Percentiles rank a stretch among this genome's conserved stretches.
Evolutionary conservation across 148 eudicot species (phyloP).

Genomic region (Persicaria maculosa): DNA sequence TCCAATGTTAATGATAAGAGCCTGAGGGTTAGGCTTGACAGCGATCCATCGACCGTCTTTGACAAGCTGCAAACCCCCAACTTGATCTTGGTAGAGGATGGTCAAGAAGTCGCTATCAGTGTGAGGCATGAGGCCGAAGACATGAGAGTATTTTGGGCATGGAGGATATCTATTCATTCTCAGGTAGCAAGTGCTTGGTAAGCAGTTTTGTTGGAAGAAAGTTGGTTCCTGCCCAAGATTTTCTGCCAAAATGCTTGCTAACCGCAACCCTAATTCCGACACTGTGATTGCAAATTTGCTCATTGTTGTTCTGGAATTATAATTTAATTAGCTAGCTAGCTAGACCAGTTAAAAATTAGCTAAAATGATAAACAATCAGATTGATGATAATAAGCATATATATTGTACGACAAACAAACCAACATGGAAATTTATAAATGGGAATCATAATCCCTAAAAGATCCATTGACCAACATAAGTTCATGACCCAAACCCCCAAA

Average conservation of each 20-base stretch:
- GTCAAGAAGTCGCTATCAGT: constrained; percentile 90
- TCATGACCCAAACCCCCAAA: too few relatives aligned
- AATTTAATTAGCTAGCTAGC: too few relatives aligned
- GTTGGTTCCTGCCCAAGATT: constrained; percentile 25
- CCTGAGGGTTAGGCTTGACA: constrained; percentile 67
- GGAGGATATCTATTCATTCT: constrained; percentile 82
- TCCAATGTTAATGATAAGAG: constrained; percentile 78
- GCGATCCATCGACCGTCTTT: constrained; percentile 72
- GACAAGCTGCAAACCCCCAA: constrained; percentile 79
- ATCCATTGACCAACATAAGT: too few relatives aligned
- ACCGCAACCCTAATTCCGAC: constrained; percentile 46
- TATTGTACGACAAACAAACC: too few relatives aligned
- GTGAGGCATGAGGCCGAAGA: constrained; percentile 74
- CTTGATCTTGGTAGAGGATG: constrained; percentile 66
- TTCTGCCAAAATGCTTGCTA: constrained; percentile 62
- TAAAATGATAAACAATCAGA: too few relatives aligned
- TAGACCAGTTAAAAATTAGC: background rate
- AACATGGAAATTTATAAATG: too few relatives aligned
- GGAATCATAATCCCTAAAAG: too few relatives aligned
- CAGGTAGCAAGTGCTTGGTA: constrained; percentile 56
- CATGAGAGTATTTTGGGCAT: constrained; percentile 45
- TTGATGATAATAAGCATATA: too few relatives aligned
- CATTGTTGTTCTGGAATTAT: constrained; percentile 47
- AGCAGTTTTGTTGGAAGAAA: constrained; percentile 47
- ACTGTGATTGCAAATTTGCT: constrained; percentile 41